Percentiles rank a stretch among this genome's conserved stretches.
Conservation (phyloP, 2,329 filamentous ascomycete species). For the Sporothrix mexicana region DNA sequence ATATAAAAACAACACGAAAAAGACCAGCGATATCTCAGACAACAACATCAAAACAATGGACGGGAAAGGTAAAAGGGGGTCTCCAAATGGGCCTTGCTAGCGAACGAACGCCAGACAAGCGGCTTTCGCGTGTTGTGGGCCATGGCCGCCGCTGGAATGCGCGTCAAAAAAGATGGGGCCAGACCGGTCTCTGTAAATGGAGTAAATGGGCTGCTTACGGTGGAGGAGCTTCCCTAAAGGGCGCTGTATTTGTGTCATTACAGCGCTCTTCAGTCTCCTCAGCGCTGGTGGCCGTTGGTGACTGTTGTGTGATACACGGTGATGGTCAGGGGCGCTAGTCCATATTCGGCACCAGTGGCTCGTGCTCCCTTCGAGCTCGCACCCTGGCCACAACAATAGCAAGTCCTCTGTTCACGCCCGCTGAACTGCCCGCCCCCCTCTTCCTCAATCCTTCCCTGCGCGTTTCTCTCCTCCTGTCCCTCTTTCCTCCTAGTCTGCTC, state of each 20-base stretch:
- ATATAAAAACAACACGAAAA: constrained; percentile 17
- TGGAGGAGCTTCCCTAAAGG: neutral
- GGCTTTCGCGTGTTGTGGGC: constrained; percentile 28
- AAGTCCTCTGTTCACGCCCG: neutral
- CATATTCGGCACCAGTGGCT: constrained; percentile 10
- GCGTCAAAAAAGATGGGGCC: constrained; percentile 28
- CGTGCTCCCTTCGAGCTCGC: constrained; percentile 10
- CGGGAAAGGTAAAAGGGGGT: neutral
- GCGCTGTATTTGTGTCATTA: neutral
- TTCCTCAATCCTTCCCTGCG: constrained; percentile 12
- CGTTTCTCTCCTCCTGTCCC: constrained; percentile 10
- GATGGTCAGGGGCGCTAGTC: constrained; percentile 12
- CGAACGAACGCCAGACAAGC: constrained; percentile 25
- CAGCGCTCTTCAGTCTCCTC: neutral
- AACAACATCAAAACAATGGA: constrained; percentile 22
- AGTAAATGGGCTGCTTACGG: neutral
- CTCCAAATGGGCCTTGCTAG: neutral
- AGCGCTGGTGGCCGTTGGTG: neutral
- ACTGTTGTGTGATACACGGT: constrained; percentile 2
- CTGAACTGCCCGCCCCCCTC: constrained; percentile 1
- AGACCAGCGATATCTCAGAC: constrained; percentile 6
- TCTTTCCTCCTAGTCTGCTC: neutral
- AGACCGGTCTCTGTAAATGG: neutral
- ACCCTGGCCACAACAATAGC: neutral
- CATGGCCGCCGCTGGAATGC: constrained; percentile 23